These are phyloP conservation scores for Pseudotulostoma volvatum DNA, from an alignment of 495 filamentous ascomycete species.

Conservation along the genomic window DNA sequence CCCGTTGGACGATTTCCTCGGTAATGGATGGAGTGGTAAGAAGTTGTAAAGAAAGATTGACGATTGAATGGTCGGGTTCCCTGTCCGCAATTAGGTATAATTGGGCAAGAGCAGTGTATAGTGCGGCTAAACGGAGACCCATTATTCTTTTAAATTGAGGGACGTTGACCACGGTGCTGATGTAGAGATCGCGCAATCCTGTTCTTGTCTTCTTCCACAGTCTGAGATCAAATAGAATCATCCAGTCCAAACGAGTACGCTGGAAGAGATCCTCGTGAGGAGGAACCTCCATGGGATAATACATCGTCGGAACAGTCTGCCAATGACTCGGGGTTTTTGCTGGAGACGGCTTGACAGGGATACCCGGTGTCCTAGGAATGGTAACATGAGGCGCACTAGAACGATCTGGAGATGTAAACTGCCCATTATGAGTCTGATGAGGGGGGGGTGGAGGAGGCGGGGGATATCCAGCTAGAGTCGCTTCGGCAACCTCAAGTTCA, in stretches of 20 bases:
- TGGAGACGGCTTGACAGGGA: conserved; percentile 17
- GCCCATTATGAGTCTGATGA: conserved; percentile 21
- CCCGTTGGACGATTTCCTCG: conserved; percentile 78
- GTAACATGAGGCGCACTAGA: conserved; percentile 13
- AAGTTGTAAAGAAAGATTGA: conserved; percentile 92
- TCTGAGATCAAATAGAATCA: conserved; percentile 89
- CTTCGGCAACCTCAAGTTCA: conserved; percentile 51
- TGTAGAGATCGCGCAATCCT: conserved; percentile 83
- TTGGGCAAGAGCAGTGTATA: conserved; percentile 88
- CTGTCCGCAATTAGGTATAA: conserved; percentile 91
- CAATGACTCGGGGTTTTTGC: conserved; percentile 56
- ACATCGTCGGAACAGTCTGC: conserved; percentile 61
- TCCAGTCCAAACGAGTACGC: conserved; percentile 81
- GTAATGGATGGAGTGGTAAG: conserved; percentile 93
- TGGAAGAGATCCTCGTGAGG: conserved; percentile 71
- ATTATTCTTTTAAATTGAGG: conserved; percentile 94
- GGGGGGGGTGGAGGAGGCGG: conserved; percentile 47
- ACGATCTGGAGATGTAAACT: conserved; percentile 42
- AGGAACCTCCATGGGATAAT: conserved; percentile 38
- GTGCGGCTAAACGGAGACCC: conserved; percentile 74
- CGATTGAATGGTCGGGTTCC: conserved; percentile 95
- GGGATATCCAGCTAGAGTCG: conserved; percentile 51
- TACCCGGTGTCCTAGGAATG: conserved; percentile 25
- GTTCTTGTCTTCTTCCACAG: conserved; percentile 93
- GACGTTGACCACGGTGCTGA: conserved; percentile 86